Evolutionary conservation across 164 flowering plant species (phyloP).

Genomic region (Cinnamomum chago): DNA sequence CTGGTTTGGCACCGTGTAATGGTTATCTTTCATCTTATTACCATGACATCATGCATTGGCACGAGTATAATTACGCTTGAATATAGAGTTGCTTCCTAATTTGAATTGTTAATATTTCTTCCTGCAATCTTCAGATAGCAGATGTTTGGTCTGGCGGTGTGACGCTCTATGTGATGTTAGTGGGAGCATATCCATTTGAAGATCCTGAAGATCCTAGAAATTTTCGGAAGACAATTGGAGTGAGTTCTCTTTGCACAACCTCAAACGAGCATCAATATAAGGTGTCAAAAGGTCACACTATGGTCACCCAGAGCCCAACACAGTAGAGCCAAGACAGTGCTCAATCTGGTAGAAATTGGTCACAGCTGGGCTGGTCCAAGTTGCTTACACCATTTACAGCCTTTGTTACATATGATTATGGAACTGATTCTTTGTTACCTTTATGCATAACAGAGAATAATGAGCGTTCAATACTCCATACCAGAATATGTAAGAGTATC

Average conservation of each 20-base stretch:
- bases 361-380: neutral
- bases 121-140: slow-evolving; percentile 39
- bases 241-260: slow-evolving; percentile 20
- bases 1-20: no score
- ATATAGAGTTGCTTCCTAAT: neutral
- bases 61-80: neutral
- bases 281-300: neutral
- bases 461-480: slow-evolving; percentile 61
- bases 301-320: neutral
- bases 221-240: slow-evolving; percentile 57
- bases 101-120: neutral
- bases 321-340: neutral
- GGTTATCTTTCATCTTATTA: no score
- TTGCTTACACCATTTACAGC: neutral
- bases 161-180: slow-evolving; percentile 63
- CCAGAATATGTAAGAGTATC: slow-evolving; percentile 68
- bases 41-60: neutral
- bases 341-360: neutral
- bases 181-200: slow-evolving; percentile 69
- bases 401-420: neutral
- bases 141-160: slow-evolving; percentile 81
- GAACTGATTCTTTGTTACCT: neutral
- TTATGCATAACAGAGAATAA: slow-evolving; percentile 41
- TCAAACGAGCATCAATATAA: neutral
- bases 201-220: slow-evolving; percentile 69